Conservation (phyloP, 1,284 basidiomycete genomes). For the Dichomitus squalens region DNA sequence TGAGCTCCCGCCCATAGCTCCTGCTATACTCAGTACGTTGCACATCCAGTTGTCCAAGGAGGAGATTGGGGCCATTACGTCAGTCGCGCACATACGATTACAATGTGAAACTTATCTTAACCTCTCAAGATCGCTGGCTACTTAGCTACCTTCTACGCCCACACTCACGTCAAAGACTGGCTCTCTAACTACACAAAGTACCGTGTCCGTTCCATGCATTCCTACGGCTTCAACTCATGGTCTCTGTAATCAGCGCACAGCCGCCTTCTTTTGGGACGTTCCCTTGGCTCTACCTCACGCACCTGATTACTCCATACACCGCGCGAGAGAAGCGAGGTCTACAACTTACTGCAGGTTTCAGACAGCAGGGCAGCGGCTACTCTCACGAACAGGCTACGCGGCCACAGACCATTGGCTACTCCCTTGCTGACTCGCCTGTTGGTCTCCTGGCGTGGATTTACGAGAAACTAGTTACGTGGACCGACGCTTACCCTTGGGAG, state of each 20-base stretch:
- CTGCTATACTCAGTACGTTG: too few relatives aligned
- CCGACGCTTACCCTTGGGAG: conserved; percentile 51
- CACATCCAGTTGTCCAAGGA: conserved; percentile 43
- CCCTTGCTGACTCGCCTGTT: conserved; percentile 57
- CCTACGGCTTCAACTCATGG: too few relatives aligned
- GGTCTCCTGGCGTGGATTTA: conserved; percentile 58
- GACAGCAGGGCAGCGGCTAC: conserved; percentile 43
- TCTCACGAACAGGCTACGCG: conserved; percentile 45
- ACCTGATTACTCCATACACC: conserved; percentile 6
- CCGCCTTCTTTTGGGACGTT: neutral
- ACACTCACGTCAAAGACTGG: conserved; percentile 12
- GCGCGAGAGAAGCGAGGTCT: neutral
- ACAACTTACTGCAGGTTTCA: neutral
- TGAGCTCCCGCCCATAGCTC: neutral
- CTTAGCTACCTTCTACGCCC: conserved; percentile 7
- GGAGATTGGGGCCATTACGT: conserved; percentile 50
- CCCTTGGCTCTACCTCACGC: conserved; percentile 7
- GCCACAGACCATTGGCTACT: conserved; percentile 62
- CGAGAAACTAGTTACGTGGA: conserved; percentile 57
- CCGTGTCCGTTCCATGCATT: too few relatives aligned
- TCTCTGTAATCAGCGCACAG: neutral
- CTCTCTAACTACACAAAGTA: conserved; percentile 13
- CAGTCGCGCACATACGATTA: conserved; percentile 25
- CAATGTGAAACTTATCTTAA: conserved; percentile 2
- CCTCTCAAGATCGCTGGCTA: conserved; percentile 9